Conservation (phyloP, 2,329 filamentous ascomycete species). For the Nemania bipapillata region DNA sequence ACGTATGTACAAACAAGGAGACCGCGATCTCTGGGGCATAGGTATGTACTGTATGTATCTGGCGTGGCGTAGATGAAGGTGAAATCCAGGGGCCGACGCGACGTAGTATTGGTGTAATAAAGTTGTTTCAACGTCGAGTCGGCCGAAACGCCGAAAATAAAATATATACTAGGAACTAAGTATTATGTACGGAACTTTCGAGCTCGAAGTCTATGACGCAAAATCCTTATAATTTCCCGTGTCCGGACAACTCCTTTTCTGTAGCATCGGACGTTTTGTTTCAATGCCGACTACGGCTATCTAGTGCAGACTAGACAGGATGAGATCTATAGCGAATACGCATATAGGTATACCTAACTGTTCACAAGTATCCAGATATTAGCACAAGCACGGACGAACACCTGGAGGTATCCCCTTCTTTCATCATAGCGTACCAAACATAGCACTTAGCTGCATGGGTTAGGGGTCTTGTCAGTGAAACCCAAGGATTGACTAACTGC, state of each 20-base stretch:
- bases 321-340: too few species aligned
- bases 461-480: background rate
- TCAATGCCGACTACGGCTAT: background rate
- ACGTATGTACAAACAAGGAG: too few species aligned
- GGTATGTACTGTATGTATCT: background rate
- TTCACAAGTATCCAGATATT: too few species aligned
- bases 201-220: background rate
- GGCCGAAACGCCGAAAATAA: background rate
- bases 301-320: background rate
- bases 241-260: background rate
- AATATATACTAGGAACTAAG: too few species aligned
- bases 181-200: background rate
- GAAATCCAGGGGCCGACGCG: background rate
- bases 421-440: conserved; percentile 12
- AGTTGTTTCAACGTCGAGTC: conserved; percentile 3
- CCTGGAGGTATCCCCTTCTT: background rate
- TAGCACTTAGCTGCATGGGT: conserved; percentile 8
- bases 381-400: too few species aligned
- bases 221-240: conserved; percentile 1
- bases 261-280: background rate
- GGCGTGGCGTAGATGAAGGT: background rate
- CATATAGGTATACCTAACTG: too few species aligned
- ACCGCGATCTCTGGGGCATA: background rate
- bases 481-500: background rate
- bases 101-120: conserved; percentile 5